Conservation (phyloP, 352 stramenopile genomes). For the Aphanomyces cochlioides region DNA sequence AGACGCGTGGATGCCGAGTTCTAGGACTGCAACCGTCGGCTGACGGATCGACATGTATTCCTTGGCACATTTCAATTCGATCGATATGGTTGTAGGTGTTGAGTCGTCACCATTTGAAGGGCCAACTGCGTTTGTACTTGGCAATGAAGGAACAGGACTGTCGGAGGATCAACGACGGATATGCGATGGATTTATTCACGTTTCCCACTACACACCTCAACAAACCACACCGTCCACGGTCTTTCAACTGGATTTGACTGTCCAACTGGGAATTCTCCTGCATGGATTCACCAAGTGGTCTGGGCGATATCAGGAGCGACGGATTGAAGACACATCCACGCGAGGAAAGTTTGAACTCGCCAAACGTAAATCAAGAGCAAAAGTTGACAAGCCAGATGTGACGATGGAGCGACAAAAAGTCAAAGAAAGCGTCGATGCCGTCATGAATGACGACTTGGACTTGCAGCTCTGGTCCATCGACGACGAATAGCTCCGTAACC, state of each 20-base stretch:
- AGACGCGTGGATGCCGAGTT: conserved; percentile 53
- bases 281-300: conserved; percentile 66
- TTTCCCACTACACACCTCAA: conserved; percentile 38
- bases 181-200: conserved; percentile 63
- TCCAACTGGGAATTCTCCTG: conserved; percentile 59
- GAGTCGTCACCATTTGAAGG: conserved; percentile 23
- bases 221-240: background rate
- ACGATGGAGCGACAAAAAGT: conserved; percentile 43
- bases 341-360: conserved; percentile 78
- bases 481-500: too few species aligned
- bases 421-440: conserved; percentile 41
- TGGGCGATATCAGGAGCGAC: conserved; percentile 45
- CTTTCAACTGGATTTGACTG: conserved; percentile 50
- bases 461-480: conserved; percentile 37
- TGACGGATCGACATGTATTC: too few species aligned
- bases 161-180: conserved; percentile 57
- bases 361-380: conserved; percentile 35
- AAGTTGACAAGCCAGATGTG: conserved; percentile 41
- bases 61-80: conserved; percentile 5
- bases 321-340: conserved; percentile 57
- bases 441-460: conserved; percentile 36
- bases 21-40: conserved; percentile 41
- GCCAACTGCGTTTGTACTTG: conserved; percentile 67
- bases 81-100: too few species aligned
- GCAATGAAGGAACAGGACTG: conserved; percentile 62